phyloP scores from a whole-genome alignment of 306 rosid genomes.

The Castanopsis chinensis region DNA sequence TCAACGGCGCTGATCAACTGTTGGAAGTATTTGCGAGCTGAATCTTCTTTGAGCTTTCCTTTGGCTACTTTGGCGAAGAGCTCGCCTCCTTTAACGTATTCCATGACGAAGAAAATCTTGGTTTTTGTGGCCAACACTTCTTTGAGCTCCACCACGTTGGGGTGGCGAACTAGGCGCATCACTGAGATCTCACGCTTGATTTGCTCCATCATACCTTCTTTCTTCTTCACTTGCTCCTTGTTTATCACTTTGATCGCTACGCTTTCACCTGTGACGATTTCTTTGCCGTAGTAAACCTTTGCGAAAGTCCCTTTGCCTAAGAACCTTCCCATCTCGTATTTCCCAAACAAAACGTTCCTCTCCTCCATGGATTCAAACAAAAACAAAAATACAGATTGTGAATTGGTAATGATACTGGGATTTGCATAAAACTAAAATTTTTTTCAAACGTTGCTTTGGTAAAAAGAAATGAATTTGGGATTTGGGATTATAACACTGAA shows the following conservation, averaged over 20 bases:
- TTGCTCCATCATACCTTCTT: constrained; percentile 76
- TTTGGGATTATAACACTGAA: not conserved
- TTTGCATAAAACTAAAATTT: not conserved
- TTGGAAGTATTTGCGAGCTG: constrained; percentile 66
- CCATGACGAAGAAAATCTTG: constrained; percentile 75
- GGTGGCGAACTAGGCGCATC: constrained; percentile 66
- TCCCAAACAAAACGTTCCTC: constrained; percentile 44
- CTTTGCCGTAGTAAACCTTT: constrained; percentile 64
- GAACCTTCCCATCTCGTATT: constrained; percentile 64
- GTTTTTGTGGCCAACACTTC: constrained; percentile 83
- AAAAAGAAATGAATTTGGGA: not conserved
- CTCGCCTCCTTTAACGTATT: constrained; percentile 76
- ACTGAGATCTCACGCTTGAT: constrained; percentile 74
- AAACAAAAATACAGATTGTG: no score
- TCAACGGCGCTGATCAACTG: constrained; percentile 72
- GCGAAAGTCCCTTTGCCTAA: constrained; percentile 82
- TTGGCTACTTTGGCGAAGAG: constrained; percentile 67
- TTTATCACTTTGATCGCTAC: constrained; percentile 70
- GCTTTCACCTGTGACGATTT: constrained; percentile 47
- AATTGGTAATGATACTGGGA: not conserved
- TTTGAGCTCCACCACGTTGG: constrained; percentile 63
- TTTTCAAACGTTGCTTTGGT: not conserved
- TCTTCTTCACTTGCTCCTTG: constrained; percentile 62
- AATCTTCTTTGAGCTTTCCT: constrained; percentile 62
- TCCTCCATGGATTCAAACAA: constrained; percentile 41